Base-by-base conservation (phyloP, 2,329 filamentous ascomycete species). In the Calycina herbarum region DNA sequence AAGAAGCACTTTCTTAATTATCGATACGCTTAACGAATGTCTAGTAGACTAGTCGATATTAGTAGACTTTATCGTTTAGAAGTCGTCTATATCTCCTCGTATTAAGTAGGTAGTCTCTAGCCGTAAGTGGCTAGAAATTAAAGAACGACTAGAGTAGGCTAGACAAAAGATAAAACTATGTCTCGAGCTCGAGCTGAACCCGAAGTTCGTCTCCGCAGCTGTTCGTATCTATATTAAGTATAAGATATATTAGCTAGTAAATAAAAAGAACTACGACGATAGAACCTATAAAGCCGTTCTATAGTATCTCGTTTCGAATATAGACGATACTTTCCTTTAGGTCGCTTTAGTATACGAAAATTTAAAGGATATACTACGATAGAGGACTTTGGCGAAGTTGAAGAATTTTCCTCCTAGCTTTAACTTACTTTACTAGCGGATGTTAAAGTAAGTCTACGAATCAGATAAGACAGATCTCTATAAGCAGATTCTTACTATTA, bases 1-100 rank as follows among this genome's bases (percentile, higher is more conserved):
- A 2, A 17, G 70, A 0, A 66, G 13, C 0, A 74, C 72, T 0
- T 75, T 75, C 66, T 61, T 85, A 3, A 66, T 83, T 11, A 71
- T 85, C 56, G 80, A 84, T 70, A 81, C 80, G 0, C 78, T 84
- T 0, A 81, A 85, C 64, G 81, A 84, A 69, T 82, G 79, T 66
- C 65, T 59, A 15, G 56, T 42, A 8, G 75, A 70, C 42, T 66
- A 70, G 24, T 5, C 57, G 0, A 51, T 54, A 54, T 35, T 61
- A 33, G 6, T 61, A 13, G 42, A 33, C n/a, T 54, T 61, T 11
- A 61, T 61, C 15, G 42, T 29, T 8, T 40, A 20, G 42, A 31
- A 3, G 3, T 51, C 59, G 40, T 54, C 40, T 33, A 54, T 35
- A 54, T 61, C 42, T 31, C 24, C 59, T 61, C 59, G 40, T 4